phyloP scores from a whole-genome alignment of 768 basidiomycete species.

The Multifurca ochricompacta region DNA sequence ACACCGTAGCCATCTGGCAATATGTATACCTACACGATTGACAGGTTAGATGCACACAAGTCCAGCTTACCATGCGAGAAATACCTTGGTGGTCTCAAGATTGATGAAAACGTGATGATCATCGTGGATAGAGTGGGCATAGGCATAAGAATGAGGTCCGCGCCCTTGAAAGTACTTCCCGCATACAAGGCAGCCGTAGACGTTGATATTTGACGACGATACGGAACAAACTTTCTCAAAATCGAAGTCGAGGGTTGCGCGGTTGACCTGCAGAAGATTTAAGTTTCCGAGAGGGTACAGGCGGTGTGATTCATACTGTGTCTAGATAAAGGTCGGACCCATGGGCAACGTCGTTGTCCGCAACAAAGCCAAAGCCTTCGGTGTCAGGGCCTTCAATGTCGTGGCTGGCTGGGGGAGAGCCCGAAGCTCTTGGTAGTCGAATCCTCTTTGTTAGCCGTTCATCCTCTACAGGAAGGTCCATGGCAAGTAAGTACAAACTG shows the following conservation, averaged over 20 bases:
- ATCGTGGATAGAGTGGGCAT: conserved; percentile 94
- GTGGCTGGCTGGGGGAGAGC: background rate
- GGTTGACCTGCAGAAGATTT: conserved; percentile 61
- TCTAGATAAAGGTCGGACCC: conserved; percentile 91
- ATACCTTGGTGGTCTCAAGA: conserved; percentile 84
- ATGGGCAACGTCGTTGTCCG: conserved; percentile 27
- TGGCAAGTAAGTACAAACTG: background rate
- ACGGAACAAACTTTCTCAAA: conserved; percentile 99
- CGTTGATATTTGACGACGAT: conserved; percentile 92
- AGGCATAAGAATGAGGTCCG: conserved; percentile 89
- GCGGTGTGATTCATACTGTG: conserved; percentile 51
- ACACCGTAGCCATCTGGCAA: conserved; percentile 96
- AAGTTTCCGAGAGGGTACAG: conserved; percentile 9
- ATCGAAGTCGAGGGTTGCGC: conserved; percentile 90
- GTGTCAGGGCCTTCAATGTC: conserved; percentile 21
- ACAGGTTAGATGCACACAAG: background rate
- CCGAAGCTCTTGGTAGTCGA: conserved; percentile 5
- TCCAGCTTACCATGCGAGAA: conserved; percentile 19
- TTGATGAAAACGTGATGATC: conserved; percentile 99
- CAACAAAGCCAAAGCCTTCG: conserved; percentile 25
- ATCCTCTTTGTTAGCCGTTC: conserved; percentile 23
- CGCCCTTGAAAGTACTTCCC: conserved; percentile 99
- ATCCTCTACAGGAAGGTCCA: conserved; percentile 1
- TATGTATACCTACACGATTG: conserved; percentile 73
- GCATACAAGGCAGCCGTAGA: conserved; percentile 94